Evolutionary conservation across 768 basidiomycete genomes (phyloP).

Genomic region (Strobilomyces confusus): DNA sequence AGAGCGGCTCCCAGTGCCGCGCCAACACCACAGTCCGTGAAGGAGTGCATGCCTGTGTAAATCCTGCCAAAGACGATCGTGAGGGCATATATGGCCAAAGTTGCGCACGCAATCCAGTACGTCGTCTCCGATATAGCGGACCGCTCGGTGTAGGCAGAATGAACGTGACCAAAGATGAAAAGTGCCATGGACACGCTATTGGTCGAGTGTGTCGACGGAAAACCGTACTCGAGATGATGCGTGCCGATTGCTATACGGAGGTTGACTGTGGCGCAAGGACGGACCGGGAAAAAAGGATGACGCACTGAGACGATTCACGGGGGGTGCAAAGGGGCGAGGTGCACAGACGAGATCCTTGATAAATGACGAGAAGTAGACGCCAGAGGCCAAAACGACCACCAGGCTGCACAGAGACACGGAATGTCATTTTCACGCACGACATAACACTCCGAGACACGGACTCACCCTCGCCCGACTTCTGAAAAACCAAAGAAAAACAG

Average conservation of each 20-base stretch:
- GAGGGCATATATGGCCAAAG: constrained; percentile 56
- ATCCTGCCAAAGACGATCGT: constrained; percentile 78
- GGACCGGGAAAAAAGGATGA: not conserved
- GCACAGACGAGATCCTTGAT: constrained; percentile 88
- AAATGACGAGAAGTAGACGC: constrained; percentile 85
- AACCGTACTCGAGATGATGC: constrained; percentile 90
- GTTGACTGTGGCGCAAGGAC: not conserved
- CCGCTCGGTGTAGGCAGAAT: constrained; percentile 41
- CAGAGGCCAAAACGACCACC: constrained; percentile 64
- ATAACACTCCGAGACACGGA: not conserved
- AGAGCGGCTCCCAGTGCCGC: constrained; percentile 59
- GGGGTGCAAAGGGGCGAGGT: constrained; percentile 87
- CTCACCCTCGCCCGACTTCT: constrained; percentile 71
- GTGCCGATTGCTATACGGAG: constrained; percentile 57
- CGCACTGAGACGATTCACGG: constrained; percentile 85
- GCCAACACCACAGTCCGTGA: constrained; percentile 69
- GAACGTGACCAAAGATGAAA: constrained; percentile 61
- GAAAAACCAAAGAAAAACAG: constrained; percentile 86
- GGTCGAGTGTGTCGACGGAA: constrained; percentile 93
- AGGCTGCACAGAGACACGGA: constrained; percentile 40
- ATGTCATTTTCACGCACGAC: not conserved
- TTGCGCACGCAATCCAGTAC: constrained; percentile 39
- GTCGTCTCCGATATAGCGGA: constrained; percentile 42
- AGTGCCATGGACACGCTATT: constrained; percentile 88
- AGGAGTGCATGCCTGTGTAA: constrained; percentile 87